Base-by-base conservation (phyloP, 2,329 filamentous ascomycete species). In the Paracoccidioides brasiliensis region DNA sequence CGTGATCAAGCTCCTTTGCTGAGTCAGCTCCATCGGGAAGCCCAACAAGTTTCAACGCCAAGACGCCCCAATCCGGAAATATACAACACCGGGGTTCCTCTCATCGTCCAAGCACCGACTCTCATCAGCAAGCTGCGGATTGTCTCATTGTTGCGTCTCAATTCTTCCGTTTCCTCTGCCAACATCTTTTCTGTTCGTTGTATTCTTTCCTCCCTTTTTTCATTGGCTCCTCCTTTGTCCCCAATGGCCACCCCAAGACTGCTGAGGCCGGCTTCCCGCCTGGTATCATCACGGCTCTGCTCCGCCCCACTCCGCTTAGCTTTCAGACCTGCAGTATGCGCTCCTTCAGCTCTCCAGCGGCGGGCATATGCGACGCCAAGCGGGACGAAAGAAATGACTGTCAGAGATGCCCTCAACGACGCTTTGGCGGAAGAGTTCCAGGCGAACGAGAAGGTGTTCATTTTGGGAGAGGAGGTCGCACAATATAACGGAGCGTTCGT, bases 401-500 rank as follows among this genome's bases (percentile, higher is more conserved):
- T 98, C 68, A 84, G 93, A 77, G 93, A 98, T 71, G 93, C 93
- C 58, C 79, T 98, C 69, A 98, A 98, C 73, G 91, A 98, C 79
- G 93, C 93, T 58, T 84, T 98, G 70, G 90, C 90, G 50, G 93
- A 98, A 79, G 93, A 98, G 80, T 84, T 98, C 74, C 90, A 96
- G 80, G 72, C 75, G 70, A 95, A 98, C 75, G 80, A 85, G 61
- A 97, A 96, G 80, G 90, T 96, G 66, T 98, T 96, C 74, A 78
- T 98, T 64, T 74, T 98, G 57, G 93, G 93, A 67, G 93, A 98
- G 80, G 93, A 98, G 78, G 93, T 98, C 69, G 93, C 93, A 67
- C 93, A 98, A 77, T 98, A 98, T 80, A 98, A 98, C 74, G 93
- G 93, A 80, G 91, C 91, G 79, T 82, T 74, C 72, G 75, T 59